Conservation (phyloP, 2,329 filamentous ascomycete species). For the Eurotiales sp. region DNA sequence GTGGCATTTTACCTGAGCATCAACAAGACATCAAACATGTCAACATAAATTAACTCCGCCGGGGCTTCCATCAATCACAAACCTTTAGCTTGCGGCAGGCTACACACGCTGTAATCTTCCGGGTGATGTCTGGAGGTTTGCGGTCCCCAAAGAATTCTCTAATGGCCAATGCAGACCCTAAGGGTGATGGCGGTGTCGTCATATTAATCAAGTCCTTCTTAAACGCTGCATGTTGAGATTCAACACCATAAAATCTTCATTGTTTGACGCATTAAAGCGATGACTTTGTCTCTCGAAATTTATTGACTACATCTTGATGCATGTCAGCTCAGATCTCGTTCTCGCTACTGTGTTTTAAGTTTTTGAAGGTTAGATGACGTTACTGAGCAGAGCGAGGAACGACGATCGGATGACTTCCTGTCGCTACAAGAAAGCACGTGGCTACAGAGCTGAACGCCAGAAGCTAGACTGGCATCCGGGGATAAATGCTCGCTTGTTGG, state of each 20-base stretch:
- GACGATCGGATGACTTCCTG: not conserved
- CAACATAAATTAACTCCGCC: not conserved
- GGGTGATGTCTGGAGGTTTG: constrained; percentile 33
- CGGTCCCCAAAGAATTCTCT: constrained; percentile 24
- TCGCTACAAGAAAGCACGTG: not conserved
- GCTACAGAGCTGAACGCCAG: not conserved
- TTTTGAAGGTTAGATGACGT: not conserved
- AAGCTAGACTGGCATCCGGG: too few species aligned
- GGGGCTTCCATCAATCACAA: not conserved
- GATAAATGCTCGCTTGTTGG: too few species aligned
- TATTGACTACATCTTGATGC: too few species aligned
- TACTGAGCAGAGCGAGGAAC: not conserved
- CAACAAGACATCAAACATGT: not conserved
- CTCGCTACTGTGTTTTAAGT: not conserved
- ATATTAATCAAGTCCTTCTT: not conserved
- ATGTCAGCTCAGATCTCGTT: too few species aligned
- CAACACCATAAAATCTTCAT: too few species aligned
- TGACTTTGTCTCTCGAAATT: not conserved
- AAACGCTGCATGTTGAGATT: not conserved
- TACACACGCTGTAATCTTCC: constrained; percentile 30
- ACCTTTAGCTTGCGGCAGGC: constrained; percentile 30
- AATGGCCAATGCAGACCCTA: not conserved
- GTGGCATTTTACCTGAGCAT: constrained; percentile 11
- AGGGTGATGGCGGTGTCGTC: not conserved
- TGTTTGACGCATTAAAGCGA: too few species aligned